Evolutionary conservation across 2,329 filamentous ascomycete species (phyloP).

Genomic region (Microdochium bolleyi): DNA sequence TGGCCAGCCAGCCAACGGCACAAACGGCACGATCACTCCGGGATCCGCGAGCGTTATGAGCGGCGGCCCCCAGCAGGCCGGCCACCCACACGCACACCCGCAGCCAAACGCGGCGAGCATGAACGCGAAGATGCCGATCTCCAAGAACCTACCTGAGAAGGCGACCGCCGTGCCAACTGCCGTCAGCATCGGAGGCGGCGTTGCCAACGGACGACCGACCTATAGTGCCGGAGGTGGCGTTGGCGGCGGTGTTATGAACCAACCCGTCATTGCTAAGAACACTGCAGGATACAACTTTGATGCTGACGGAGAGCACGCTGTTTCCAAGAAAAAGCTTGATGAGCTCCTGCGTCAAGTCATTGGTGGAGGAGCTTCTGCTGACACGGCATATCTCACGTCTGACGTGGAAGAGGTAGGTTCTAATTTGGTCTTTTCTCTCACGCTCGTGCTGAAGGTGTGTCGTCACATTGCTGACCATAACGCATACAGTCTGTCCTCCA

Average conservation of each 20-base stretch:
- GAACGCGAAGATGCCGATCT: constrained; percentile 67
- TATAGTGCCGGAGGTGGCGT: constrained; percentile 70
- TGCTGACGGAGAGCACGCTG: constrained; percentile 81
- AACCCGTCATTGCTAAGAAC: constrained; percentile 75
- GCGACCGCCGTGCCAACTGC: constrained; percentile 65
- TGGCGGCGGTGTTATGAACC: constrained; percentile 74
- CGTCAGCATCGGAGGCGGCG: constrained; percentile 59
- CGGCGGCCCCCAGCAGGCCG: constrained; percentile 22
- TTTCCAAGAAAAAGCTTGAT: constrained; percentile 97
- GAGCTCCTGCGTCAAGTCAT: constrained; percentile 92
- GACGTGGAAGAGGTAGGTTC: constrained; percentile 85
- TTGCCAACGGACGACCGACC: constrained; percentile 67
- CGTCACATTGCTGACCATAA: constrained; percentile 8
- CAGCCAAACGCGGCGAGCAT: constrained; percentile 30
- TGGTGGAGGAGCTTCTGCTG: constrained; percentile 63
- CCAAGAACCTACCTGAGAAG: constrained; percentile 64
- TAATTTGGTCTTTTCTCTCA: constrained; percentile 2
- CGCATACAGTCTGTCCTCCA: constrained; percentile 65
- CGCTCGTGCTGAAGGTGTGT: too few species aligned
- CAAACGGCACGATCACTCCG: constrained; percentile 13
- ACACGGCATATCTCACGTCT: constrained; percentile 72
- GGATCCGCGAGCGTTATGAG: constrained; percentile 11
- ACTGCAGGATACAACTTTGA: constrained; percentile 75
- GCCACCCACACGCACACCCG: constrained; percentile 40
- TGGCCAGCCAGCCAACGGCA: constrained; percentile 16